phyloP scores from a whole-genome alignment of 176 grass and related monocot genomes.

The Ensete ventricosum region DNA sequence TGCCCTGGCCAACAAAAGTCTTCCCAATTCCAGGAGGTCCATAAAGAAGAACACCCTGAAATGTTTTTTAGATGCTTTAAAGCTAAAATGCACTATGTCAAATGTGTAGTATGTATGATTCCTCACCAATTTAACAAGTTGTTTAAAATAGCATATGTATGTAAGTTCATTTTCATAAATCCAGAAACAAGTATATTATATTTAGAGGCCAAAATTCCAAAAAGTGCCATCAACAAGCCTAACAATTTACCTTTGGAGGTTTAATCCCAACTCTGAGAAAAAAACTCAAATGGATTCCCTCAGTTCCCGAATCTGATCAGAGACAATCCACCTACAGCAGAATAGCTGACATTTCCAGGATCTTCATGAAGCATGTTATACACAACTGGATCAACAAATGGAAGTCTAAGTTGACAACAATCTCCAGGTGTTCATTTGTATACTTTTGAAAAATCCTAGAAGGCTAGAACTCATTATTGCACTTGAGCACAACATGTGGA shows the following conservation, averaged over 20 bases:
- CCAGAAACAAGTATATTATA: too few relatives aligned
- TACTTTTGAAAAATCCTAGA: too few relatives aligned
- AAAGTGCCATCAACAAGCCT: background rate
- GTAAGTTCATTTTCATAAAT: too few relatives aligned
- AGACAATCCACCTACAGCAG: conserved; percentile 87
- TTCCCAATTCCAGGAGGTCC: too few relatives aligned
- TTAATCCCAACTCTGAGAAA: conserved; percentile 81
- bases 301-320: conserved; percentile 37
- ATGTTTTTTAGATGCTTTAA: conserved; percentile 16
- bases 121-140: too few relatives aligned
- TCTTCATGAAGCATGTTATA: conserved; percentile 96
- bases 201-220: too few relatives aligned
- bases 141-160: too few relatives aligned
- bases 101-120: background rate
- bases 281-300: conserved; percentile 71
- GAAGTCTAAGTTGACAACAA: too few relatives aligned
- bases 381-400: conserved; percentile 47
- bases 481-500: too few relatives aligned
- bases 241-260: conserved; percentile 64
- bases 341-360: conserved; percentile 87
- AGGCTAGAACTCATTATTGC: too few relatives aligned
- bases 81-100: background rate
- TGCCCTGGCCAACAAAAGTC: conserved; percentile 37
- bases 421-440: too few relatives aligned
- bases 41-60: conserved; percentile 73